These are phyloP conservation scores for Filobasidium wieringae DNA, from an alignment of 768 basidiomycete genomes.

Conservation along the genomic window DNA sequence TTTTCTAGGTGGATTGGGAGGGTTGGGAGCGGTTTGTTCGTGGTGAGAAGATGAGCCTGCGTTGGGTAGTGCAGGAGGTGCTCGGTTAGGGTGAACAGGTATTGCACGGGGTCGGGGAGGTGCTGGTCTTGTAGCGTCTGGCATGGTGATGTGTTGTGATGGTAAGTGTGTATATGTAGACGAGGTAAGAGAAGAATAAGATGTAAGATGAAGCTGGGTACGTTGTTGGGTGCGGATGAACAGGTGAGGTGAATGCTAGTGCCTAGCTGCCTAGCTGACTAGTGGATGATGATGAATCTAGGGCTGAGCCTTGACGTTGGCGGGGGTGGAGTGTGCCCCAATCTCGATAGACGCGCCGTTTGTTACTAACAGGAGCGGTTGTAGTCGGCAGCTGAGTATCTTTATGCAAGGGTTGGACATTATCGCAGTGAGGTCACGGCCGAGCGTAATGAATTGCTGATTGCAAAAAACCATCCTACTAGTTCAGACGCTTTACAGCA, in stretches of 20 bases:
- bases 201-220: not conserved
- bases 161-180: too few relatives aligned
- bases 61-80: not conserved
- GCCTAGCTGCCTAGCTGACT: too few relatives aligned
- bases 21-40: not conserved
- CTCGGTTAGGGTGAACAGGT: not conserved
- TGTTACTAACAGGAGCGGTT: too few relatives aligned
- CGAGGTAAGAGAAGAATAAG: not conserved
- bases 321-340: too few relatives aligned
- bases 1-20: too few relatives aligned
- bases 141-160: not conserved
- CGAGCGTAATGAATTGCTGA: constrained; percentile 34
- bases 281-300: not conserved
- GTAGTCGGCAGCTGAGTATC: constrained; percentile 7
- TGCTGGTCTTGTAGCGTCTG: not conserved
- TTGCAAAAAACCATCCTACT: constrained; percentile 34
- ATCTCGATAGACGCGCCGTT: too few relatives aligned
- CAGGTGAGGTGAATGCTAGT: not conserved
- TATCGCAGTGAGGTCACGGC: constrained; percentile 35
- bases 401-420: constrained; percentile 36
- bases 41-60: not conserved
- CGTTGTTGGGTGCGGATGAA: not conserved
- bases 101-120: not conserved
- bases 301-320: too few relatives aligned
- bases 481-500: constrained; percentile 10